Evolutionary conservation across 2,329 filamentous ascomycete species (phyloP).

Genomic region (Chaetomium sp.): DNA sequence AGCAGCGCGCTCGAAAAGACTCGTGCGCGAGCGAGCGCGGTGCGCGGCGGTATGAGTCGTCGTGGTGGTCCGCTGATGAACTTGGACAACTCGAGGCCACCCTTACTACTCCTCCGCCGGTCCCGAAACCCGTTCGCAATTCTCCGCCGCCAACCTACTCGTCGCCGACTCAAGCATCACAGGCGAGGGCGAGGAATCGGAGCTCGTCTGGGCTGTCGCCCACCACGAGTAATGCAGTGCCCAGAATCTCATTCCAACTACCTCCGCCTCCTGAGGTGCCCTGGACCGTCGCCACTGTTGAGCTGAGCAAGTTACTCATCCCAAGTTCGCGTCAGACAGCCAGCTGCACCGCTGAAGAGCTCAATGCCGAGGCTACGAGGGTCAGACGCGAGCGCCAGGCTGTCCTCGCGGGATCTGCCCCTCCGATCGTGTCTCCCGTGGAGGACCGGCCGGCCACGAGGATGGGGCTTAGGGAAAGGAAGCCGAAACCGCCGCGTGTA

Average conservation of each 20-base stretch:
- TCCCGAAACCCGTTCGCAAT: conserved; percentile 56
- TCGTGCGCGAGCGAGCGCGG: conserved; percentile 38
- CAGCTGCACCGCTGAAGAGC: conserved; percentile 77
- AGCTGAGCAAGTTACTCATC: conserved; percentile 80
- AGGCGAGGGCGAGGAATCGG: conserved; percentile 71
- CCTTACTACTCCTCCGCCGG: conserved; percentile 51
- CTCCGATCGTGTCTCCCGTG: conserved; percentile 26
- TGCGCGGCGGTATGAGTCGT: conserved; percentile 59
- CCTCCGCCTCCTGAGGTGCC: conserved; percentile 77
- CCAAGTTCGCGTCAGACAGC: conserved; percentile 72
- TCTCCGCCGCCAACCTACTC: conserved; percentile 72
- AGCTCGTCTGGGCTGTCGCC: conserved; percentile 60
- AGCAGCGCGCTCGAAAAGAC: conserved; percentile 41
- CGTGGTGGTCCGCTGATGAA: conserved; percentile 69
- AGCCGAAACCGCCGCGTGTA: conserved; percentile 56
- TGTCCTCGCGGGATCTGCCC: conserved; percentile 39
- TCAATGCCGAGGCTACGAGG: conserved; percentile 69
- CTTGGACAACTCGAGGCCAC: conserved; percentile 71
- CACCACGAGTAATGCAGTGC: conserved; percentile 42
- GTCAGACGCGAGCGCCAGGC: conserved; percentile 66
- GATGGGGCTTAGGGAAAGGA: conserved; percentile 75
- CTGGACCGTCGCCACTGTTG: conserved; percentile 82
- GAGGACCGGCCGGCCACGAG: conserved; percentile 54
- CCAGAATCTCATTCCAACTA: conserved; percentile 46
- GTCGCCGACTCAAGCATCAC: conserved; percentile 84